Evolutionary conservation across 2,329 filamentous ascomycete species (phyloP), one percentile per base, ranked within the genome.

Genomic region (Pyrenophora tritici-repentis): DNA sequence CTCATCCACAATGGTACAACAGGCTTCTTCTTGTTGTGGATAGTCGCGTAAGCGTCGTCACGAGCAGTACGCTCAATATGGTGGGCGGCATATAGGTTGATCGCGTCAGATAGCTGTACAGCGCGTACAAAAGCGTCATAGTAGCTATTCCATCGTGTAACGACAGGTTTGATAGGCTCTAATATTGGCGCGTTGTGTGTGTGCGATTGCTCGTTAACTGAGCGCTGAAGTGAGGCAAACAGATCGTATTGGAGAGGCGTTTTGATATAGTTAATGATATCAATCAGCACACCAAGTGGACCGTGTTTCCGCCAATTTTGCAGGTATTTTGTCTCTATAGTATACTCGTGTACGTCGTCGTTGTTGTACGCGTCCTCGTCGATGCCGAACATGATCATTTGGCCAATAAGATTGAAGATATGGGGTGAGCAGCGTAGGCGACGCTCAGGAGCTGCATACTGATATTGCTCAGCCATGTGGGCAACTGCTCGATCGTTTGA

Each of bases 361-460:
- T 51, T 51, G 31, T 38, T 31, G 14, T 32, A 50, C 29, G 47
- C 24, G 9, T 45, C 41, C 4, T 29, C 40, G 13, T 31, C 24
- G 18, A 20, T 20, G 18, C 33, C n/a, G 42, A 22, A 47, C 17
- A 20, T 20, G 6, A 47, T 8, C 33, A 18, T 13, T 32, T 24
- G 8, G 22, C 22, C 22, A 9, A 24, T 24, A 24, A 24, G 22
- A 24, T 24, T 24, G 22, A 24, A 9, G 6, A 9, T 51, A 22
- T 52, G 13, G 36, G 49, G 22, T 10, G 16, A 32, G 33, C 32
- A 39, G 49, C 49, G 38, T n/a, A 42, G 22, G 37, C 49, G 24
- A 20, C 18, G 32, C 6, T 43, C 1, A 12, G 22, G 20, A 12
- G 42, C n/a, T 20, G 31, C 41, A 9, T 46, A 46, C 22, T 22